Base-by-base conservation (phyloP, 2,329 filamentous ascomycete genomes). In the Cadophora gregata region DNA sequence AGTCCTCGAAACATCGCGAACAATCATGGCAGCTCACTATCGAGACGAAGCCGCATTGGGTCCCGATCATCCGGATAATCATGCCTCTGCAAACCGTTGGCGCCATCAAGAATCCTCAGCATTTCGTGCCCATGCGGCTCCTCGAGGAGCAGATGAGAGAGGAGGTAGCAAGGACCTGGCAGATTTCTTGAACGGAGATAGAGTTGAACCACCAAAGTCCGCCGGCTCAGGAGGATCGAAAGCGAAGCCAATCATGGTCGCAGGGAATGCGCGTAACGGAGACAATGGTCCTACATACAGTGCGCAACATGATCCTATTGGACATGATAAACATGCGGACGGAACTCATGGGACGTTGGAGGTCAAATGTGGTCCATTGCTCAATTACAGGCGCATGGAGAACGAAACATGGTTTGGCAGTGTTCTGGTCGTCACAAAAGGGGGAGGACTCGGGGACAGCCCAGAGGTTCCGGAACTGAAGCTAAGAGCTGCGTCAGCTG, bases 311-410 rank as follows among this genome's bases (percentile, higher is more conserved):
- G 64, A 67, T 48, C 68, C 55, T 1, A 21, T 48, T n/a, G 48
- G 27, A 19, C 27, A 59, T 38, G 38, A 62, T 24, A 58, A 64
- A n/a, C 45, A 59, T 55, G 63, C 25, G 3, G 58, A 64, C 31
- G 67, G 65, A 8, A 64, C 42, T 4, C 67, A 60, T 31, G 67
- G 68, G 12, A 68, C 83, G 55, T 84, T 81, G 74, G 87, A 91
- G 68, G 84, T 93, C 31, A 82, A 90, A 16, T 90, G 87, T 72
- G 92, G 92, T 0, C 92, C 92, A 24, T 80, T 95, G 70, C 80
- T 95, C 69, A 95, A 95, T 79, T 95, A 93, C 78, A 85, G 90
- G 70, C 86, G 87, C 74, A 93, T 91, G 87, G 86, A 90, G 73
- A 85, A 84, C 31, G 82, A 82, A 47, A 80, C 80, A 48, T 98